A percentile compares a stretch with the other conserved stretches of the same genome.
Conservation (phyloP, 2,329 filamentous ascomycete species). For the Aspergillus sp. region DNA sequence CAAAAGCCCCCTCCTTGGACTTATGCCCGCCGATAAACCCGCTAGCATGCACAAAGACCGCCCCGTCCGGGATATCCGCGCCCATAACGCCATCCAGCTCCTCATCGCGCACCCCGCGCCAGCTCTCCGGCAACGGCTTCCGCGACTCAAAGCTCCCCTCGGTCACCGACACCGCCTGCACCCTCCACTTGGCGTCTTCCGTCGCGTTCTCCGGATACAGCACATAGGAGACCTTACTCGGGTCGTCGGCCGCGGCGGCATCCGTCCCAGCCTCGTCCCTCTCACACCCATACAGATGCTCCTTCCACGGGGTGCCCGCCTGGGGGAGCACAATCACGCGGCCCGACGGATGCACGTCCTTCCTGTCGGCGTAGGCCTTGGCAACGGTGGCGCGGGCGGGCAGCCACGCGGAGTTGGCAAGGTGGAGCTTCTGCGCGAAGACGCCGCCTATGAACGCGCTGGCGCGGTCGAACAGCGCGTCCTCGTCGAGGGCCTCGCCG, state of each 20-base stretch:
- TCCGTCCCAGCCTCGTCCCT: constrained; percentile 38
- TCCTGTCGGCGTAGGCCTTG: constrained; percentile 61
- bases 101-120: constrained; percentile 83
- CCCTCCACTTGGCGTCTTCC: constrained; percentile 76
- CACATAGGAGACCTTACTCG: constrained; percentile 62
- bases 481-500: constrained; percentile 62
- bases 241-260: constrained; percentile 36
- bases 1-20: constrained; percentile 76
- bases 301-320: constrained; percentile 79
- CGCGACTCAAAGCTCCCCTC: constrained; percentile 85
- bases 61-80: constrained; percentile 41
- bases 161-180: constrained; percentile 79
- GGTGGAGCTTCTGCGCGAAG: constrained; percentile 71
- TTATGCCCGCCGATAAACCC: constrained; percentile 96
- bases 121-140: constrained; percentile 80
- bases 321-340: constrained; percentile 74
- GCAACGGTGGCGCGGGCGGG: constrained; percentile 74
- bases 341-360: constrained; percentile 60
- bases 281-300: constrained; percentile 87
- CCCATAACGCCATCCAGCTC: constrained; percentile 58
- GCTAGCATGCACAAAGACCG: constrained; percentile 86
- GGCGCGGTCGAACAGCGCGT: constrained; percentile 67
- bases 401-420: constrained; percentile 69
- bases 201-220: constrained; percentile 77
- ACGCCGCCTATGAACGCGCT: constrained; percentile 79